phyloP scores from a whole-genome alignment of 176 grass and related monocot species.

The Oryza australiensis region DNA sequence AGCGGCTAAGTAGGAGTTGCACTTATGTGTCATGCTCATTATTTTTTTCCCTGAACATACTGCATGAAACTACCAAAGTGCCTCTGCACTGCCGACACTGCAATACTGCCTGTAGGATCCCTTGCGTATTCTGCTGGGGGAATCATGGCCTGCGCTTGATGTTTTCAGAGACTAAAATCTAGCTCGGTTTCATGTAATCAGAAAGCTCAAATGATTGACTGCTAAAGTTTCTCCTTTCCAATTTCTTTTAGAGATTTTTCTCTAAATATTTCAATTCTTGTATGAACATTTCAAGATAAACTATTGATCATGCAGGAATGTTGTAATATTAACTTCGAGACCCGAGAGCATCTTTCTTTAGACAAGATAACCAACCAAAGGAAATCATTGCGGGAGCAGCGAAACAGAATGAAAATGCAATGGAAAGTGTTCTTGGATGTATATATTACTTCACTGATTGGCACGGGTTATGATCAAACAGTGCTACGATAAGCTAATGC shows the following conservation, averaged over 20 bases:
- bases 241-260: not conserved
- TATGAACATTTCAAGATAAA: conserved; percentile 25
- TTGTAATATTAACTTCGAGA: conserved; percentile 22
- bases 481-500: conserved; percentile 12
- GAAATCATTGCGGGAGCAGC: conserved; percentile 49
- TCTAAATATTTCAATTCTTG: not conserved
- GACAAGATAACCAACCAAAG: conserved; percentile 20
- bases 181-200: conserved; percentile 21
- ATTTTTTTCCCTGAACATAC: not conserved
- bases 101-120: not conserved
- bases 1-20: not conserved
- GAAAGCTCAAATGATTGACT: conserved; percentile 53
- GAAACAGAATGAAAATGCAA: conserved; percentile 25
- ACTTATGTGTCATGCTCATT: too few species aligned
- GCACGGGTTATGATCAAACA: conserved; percentile 33
- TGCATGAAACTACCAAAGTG: not conserved
- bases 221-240: conserved; percentile 30
- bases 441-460: conserved; percentile 50
- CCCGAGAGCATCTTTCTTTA: conserved; percentile 34
- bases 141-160: conserved; percentile 17
- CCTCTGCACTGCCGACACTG: conserved; percentile 29
- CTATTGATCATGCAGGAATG: conserved; percentile 28
- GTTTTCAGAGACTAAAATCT: conserved; percentile 27
- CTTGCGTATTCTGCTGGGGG: not conserved
- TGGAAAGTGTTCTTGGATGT: conserved; percentile 27